These are phyloP conservation scores for Raphanus sativus DNA, from an alignment of 345 rosid genomes.

Conservation along the genomic window DNA sequence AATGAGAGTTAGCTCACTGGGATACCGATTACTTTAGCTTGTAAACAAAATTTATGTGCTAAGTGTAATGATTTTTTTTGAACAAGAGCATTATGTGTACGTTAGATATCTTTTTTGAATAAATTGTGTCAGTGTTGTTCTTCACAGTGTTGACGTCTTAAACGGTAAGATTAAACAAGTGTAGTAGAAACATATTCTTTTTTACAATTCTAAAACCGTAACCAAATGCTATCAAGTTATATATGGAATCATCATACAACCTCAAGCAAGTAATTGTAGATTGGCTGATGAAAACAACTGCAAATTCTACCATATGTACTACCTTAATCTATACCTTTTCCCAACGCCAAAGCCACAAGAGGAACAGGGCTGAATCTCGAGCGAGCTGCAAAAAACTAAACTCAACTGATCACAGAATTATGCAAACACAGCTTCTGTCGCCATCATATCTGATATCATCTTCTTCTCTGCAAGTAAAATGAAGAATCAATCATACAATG, in stretches of 20 bases:
- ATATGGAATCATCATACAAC: too few species aligned
- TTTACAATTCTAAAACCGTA: conserved; percentile 14
- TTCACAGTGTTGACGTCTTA: neutral
- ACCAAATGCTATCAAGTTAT: too few species aligned
- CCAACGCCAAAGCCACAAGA: conserved; percentile 12
- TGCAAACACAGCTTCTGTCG: conserved; percentile 51
- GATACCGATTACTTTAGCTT: conserved; percentile 23
- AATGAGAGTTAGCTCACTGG: conserved; percentile 25
- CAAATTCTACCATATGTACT: too few species aligned
- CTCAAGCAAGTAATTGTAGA: too few species aligned
- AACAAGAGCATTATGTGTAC: neutral
- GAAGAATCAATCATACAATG: conserved; percentile 13
- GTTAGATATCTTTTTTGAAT: too few species aligned
- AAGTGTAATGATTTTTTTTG: conserved; percentile 27
- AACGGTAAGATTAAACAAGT: neutral
- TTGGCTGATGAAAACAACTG: too few species aligned
- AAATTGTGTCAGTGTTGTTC: neutral
- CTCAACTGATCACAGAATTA: conserved; percentile 47
- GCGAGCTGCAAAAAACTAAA: conserved; percentile 4
- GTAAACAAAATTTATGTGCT: conserved; percentile 6
- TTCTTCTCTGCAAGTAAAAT: conserved; percentile 49
- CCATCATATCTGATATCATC: conserved; percentile 42
- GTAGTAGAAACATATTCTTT: conserved; percentile 18
- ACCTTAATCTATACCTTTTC: conserved; percentile 23
- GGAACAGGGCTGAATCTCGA: conserved; percentile 3